Percentiles rank a stretch among this genome's conserved stretches.
These are phyloP conservation scores for Jimgerdemannia flammicorona DNA, from an alignment of 192 early-diverging fungal genomes.

Conservation along the genomic window DNA sequence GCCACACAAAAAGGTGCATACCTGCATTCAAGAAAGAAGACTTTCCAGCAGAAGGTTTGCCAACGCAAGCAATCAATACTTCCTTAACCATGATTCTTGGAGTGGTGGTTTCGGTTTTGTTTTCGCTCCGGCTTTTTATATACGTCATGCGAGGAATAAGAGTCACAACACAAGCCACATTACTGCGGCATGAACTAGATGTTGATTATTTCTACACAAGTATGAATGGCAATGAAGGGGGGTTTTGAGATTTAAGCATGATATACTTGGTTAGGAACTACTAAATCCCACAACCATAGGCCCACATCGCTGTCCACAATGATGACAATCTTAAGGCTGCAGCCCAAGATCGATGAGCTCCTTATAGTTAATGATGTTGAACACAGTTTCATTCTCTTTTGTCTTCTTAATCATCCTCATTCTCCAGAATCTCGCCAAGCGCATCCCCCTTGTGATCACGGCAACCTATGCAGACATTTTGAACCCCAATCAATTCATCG, in stretches of 20 bases:
- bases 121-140: too few relatives aligned
- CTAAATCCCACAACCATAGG: too few relatives aligned
- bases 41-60: constrained; percentile 80
- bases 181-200: too few relatives aligned
- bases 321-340: too few relatives aligned
- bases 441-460: not conserved
- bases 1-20: constrained; percentile 1
- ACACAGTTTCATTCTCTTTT: not conserved
- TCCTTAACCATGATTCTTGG: constrained; percentile 32
- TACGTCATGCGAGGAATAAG: too few relatives aligned
- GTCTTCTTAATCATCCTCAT: not conserved
- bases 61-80: constrained; percentile 63
- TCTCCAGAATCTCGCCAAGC: not conserved
- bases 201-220: too few relatives aligned
- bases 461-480: not conserved
- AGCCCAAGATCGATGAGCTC: not conserved
- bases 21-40: constrained; percentile 78
- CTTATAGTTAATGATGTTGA: not conserved
- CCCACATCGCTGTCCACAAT: too few relatives aligned
- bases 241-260: too few relatives aligned
- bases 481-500: not conserved
- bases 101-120: too few relatives aligned
- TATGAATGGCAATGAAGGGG: too few relatives aligned
- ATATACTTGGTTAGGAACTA: too few relatives aligned
- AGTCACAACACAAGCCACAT: too few relatives aligned